Evolutionary conservation across 169 alveolate genomes (phyloP), one percentile per base, ranked within the genome.

Genomic region (Babesia divergens): DNA sequence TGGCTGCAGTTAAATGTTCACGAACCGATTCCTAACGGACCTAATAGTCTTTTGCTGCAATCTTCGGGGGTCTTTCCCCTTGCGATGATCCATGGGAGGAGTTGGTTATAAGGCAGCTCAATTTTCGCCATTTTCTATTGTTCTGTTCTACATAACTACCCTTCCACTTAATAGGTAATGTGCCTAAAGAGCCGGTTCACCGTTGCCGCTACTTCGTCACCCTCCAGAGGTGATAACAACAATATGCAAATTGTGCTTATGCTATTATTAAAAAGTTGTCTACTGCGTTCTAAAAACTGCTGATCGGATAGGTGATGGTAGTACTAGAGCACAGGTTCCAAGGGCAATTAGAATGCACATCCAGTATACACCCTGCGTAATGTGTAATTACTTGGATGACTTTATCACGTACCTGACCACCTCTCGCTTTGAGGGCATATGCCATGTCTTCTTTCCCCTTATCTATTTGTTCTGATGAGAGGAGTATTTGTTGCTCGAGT

Each of bases 381-480:
- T 13, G 8, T 8, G 26, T 44, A 26, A 22, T 9, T 8, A 44
- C 3, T 6, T 53, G n/a, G 53, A 3, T 4, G 9, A 31, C 9
- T 13, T 5, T 13, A 28, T 20, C 28, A 52, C 70, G 4, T 2
- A 43, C 64, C 54, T 38, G 54, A 5, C 72, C 72, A 2, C 72
- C 43, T 16, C 65, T 40, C 7, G 56, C 55, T 44, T 56, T 32
- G 35, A 69, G 56, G 9, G 72, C 79, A 9, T 34, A 2, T 14
- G 59, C 70, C 62, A 69, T 54, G 37, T 80, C 82, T 0, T 59
- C 88, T 55, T 51, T 62, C 4, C 84, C 88, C 64, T 80, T 70
- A 13, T 80, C 83, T 40, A 77, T 77, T 42, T 77, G 86, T 37
- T 65, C 88, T 28, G 84, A 46, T 22, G 88, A 69, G 38, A 69